A percentile compares a stretch with the other conserved stretches of the same genome.
Conservation (phyloP, 768 basidiomycete genomes). For the Fomitopsis serialis region DNA sequence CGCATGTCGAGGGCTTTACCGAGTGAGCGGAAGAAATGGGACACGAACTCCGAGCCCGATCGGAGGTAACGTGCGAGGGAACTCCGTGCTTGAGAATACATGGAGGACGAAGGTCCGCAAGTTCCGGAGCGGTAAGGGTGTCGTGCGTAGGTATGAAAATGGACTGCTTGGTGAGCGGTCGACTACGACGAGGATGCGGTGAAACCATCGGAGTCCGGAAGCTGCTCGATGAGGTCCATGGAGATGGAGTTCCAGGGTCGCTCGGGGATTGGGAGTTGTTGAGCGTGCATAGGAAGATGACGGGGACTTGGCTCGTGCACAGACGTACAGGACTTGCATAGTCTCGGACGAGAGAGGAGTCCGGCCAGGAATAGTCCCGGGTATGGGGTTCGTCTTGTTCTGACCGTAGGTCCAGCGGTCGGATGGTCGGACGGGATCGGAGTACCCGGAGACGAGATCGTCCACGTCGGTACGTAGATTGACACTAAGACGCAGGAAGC, state of each 20-base stretch:
- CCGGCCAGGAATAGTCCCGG: conserved; percentile 37
- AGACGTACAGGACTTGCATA: conserved; percentile 29
- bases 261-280: conserved; percentile 25
- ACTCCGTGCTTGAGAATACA: conserved; percentile 12
- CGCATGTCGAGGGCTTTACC: conserved; percentile 9
- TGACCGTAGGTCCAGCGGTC: conserved; percentile 35
- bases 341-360: conserved; percentile 16
- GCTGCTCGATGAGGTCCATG: conserved; percentile 21
- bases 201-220: conserved; percentile 8
- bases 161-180: conserved; percentile 7
- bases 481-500: conserved; percentile 20
- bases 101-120: conserved; percentile 3
- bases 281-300: conserved; percentile 25
- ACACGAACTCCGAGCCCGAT: conserved; percentile 11
- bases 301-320: conserved; percentile 23
- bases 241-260: conserved; percentile 16
- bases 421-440: conserved; percentile 27
- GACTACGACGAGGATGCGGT: conserved; percentile 16
- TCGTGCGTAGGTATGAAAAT: conserved; percentile 7
- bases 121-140: conserved; percentile 2
- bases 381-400: conserved; percentile 26
- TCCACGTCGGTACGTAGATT: conserved; percentile 26
- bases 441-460: conserved; percentile 26
- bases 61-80: conserved; percentile 11
- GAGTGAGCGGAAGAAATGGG: conserved; percentile 7